Evolutionary conservation across 805 yeast species (phyloP), one percentile per base, ranked within the genome.

Genomic region (Cyberlindnera maclurae): DNA sequence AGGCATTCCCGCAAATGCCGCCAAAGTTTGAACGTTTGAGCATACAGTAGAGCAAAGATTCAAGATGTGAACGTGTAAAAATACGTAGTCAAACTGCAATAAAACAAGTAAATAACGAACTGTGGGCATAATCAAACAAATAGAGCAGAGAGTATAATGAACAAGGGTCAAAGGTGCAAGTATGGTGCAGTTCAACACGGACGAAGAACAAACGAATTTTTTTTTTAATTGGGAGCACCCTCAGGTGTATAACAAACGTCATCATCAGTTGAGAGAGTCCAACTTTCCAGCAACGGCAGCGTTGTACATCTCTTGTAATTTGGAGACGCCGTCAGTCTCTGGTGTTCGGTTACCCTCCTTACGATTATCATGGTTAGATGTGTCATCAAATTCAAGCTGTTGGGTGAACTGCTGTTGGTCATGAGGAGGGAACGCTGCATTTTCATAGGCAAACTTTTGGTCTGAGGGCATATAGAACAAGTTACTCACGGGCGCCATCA

Each of bases 1-100:
- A 31, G 15, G 55, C 47, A 33, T 79, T 70, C 49, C 83, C 85
- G 1, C 63, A 65, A 3, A 60, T 61, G 39, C 82, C 81, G 7
- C 72, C 75, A 40, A 37, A 31, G 12, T 45, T 44, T 40, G 46
- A 45, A 0, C 37, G 41, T 10, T 31, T 41, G 13, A 17, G 20
- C 5, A 32, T 29, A 12, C 15, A 32, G 8, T 20, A 20, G 24
- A 20, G 24, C 8, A 20, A 20, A 20, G 24, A 20, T 5, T 20
- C 8, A 20, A 20, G n/a, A 20, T 20, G 24, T 12, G 16, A 16
- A 34, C n/a, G 12, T 17, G 16, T 8, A 12, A n/a, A 16, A 22
- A 17, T 20, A 20, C 8, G 24, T 20, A 20, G 24, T 20, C 24
- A 20, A 20, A 20, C 24, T 20, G 24, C 24, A 20, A 20, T 6